Evolutionary conservation across 2,329 filamentous ascomycete genomes (phyloP), one percentile per base, ranked within the genome.

Genomic region (Pleurostoma richardsiae): DNA sequence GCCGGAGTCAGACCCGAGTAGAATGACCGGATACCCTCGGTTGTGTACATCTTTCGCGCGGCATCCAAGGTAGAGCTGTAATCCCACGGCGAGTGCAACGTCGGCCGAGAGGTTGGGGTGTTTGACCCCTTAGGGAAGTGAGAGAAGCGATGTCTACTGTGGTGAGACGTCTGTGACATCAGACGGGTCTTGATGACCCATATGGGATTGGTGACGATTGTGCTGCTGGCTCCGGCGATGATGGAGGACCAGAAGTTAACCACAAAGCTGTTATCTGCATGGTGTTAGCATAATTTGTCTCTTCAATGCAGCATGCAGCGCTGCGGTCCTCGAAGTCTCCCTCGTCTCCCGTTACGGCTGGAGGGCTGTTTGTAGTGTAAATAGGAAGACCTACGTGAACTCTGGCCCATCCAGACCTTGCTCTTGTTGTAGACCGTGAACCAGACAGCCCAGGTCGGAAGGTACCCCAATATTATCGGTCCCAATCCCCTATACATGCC

Each of bases 101-200:
- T 70, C 29, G 77, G 76, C 45, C 77, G 70, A 11, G 75, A 70
- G 3, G 79, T 80, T 26, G 79, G 76, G 3, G 76, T 80, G 58
- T 71, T 79, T 46, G 68, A 61, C 10, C 74, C 67, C 54, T 73
- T 73, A 40, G 77, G 73, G 50, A 73, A 71, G 50, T 62, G 52
- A 29, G 68, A 71, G 52, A 71, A 67, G 11, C 66, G 72, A 60
- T 62, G 73, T 61, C 68, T 72, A 65, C 61, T 67, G 62, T 66
- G 72, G 51, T 59, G 54, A 36, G 53, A 77, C 62, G 59, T 86
- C 71, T 97, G 94, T 36, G 94, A 96, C 94, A 97, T 97, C 57
- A 99, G 80, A 55, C 94, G 80, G 42, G 94, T 99, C 70, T 99
- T 99, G 72, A 99, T 96, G 36, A 99, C 94, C 94, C 94, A 99